Conservation (phyloP, 768 basidiomycete species). For the Leccinum sublutescens region DNA sequence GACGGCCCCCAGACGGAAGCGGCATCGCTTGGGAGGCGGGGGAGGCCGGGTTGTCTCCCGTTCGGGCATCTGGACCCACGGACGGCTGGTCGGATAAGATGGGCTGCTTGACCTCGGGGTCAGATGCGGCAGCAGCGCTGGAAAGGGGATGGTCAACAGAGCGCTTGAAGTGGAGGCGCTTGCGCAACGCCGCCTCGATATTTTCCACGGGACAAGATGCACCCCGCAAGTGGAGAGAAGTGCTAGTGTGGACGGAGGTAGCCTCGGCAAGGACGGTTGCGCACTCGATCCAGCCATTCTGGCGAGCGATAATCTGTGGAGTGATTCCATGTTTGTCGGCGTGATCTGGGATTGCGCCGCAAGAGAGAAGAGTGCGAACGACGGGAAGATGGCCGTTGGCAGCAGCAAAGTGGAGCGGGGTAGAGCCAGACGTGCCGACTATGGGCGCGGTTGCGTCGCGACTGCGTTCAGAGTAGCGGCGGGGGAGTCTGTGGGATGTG, state of each 20-base stretch:
- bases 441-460: constrained; percentile 67
- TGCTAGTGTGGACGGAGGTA: constrained; percentile 34
- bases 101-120: constrained; percentile 27
- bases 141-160: constrained; percentile 71
- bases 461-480: constrained; percentile 70
- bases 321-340: constrained; percentile 91
- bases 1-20: constrained; percentile 47
- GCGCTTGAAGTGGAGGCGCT: constrained; percentile 68
- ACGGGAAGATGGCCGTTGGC: constrained; percentile 88
- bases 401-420: constrained; percentile 95
- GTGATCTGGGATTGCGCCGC: constrained; percentile 78
- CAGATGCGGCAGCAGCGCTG: constrained; percentile 38
- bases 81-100: constrained; percentile 16
- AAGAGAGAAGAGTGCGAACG: constrained; percentile 75
- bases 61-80: constrained; percentile 4
- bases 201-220: constrained; percentile 30
- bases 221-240: constrained; percentile 17
- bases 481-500: constrained; percentile 51
- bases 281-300: constrained; percentile 78
- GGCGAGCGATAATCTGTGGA: constrained; percentile 77
- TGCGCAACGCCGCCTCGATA: constrained; percentile 34
- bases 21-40: constrained; percentile 16
- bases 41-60: constrained; percentile 1
- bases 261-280: constrained; percentile 72
- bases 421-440: constrained; percentile 83